Base-by-base conservation (phyloP, 805 yeast species). In the Kodamaea hsintzibuensis region DNA sequence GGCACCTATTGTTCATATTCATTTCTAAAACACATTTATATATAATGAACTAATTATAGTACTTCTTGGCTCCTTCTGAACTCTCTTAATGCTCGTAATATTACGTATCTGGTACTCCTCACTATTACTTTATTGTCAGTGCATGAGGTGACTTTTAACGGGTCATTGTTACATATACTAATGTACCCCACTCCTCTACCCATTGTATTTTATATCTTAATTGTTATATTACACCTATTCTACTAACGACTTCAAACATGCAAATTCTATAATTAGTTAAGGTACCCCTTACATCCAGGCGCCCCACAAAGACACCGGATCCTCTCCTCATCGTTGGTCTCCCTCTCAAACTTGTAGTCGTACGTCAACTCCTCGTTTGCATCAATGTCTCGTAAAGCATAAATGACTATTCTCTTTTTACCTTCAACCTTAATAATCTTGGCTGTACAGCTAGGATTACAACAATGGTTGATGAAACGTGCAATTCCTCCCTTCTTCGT, bases 401-500 rank as follows among this genome's bases (percentile, higher is more conserved):
- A 95, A 30, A 95, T 91, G 51, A 92, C 98, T 74, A 95, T 93
- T 68, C 98, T 81, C 71, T 90, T 91, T 63, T 82, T 86, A 3
- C 98, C 98, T 55, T 91, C 98, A 40, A 91, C 98, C 68, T 91
- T 91, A 63, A 92, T 92, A 64, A 95, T 91, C 66, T 92, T 93
- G 1, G 99, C 98, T 0, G 96, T 91, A 72, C 99, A 95, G 60
- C 96, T 91, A 1, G 99, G 99, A 51, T 88, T 89, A 73, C 99
- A 95, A 68, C 98, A 91, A 69, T 95, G 99, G 63, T 95, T 95
- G 68, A 95, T 95, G 65, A 95, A 95, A 56, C 99, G 78, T 0
- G 99, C 98, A 63, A 92, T 92, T 2, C 98, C 98, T 25, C 99
- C 99, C 58, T 86, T 89, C 66, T 92, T 93, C 0, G 98, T 93